phyloP scores from a whole-genome alignment of 1,139 yeast genomes.

The Kodamaea sp. region DNA sequence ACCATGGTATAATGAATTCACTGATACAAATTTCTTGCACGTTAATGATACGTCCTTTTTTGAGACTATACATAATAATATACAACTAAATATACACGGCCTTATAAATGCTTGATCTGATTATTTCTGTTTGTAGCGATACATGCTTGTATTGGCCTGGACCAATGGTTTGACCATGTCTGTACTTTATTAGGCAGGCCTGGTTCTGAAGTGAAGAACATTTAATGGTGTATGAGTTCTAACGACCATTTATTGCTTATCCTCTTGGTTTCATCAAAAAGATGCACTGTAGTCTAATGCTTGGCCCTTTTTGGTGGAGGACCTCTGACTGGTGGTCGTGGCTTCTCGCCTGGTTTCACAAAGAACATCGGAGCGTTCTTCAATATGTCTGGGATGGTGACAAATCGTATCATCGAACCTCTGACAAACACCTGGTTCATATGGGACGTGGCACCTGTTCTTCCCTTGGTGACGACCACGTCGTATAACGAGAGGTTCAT shows the following conservation, averaged over 20 bases:
- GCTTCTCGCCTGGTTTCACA: slow-evolving; percentile 65
- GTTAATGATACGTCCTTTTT: no score
- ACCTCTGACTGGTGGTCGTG: slow-evolving; percentile 71
- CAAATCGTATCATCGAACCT: slow-evolving; percentile 85
- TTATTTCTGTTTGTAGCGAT: no score
- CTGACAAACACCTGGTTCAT: slow-evolving; percentile 87
- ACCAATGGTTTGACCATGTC: no score
- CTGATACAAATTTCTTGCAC: no score
- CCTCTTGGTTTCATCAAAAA: no score
- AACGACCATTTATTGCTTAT: no score
- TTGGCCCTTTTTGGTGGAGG: slow-evolving; percentile 33
- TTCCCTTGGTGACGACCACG: slow-evolving; percentile 68
- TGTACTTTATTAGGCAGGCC: no score
- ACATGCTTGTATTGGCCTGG: no score
- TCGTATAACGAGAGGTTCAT: slow-evolving; percentile 90
- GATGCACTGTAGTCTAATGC: no score
- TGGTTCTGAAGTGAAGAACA: no score
- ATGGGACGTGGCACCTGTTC: slow-evolving; percentile 71
- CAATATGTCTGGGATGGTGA: slow-evolving; percentile 86
- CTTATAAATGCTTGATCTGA: no score
- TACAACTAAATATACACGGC: background rate
- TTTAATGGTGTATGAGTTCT: no score
- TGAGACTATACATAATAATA: slow-evolving; percentile 2
- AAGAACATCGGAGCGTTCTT: slow-evolving; percentile 81
- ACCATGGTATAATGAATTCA: slow-evolving; percentile 67